Base-by-base conservation (phyloP, 164 flowering plant genomes). In the Aristolochia californica region DNA sequence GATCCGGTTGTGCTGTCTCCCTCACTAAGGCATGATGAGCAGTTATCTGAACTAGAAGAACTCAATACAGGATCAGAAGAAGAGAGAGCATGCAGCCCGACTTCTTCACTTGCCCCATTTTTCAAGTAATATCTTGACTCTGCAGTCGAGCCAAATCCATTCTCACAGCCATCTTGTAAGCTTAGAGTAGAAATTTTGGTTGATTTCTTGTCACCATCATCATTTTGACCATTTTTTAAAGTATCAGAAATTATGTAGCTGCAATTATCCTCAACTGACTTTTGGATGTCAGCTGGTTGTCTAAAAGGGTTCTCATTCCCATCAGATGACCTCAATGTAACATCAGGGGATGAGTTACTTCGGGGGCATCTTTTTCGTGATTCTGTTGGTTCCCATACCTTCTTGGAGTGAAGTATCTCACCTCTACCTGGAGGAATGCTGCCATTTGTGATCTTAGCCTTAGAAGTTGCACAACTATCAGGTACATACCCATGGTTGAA, bases 331-430 rank as follows among this genome's bases (percentile, higher is more conserved):
- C 45, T 54, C 66, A 69, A 62, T 11, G 84, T 77, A 63, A 84
- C 67, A 64, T 84, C 88, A 57, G 84, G 75, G 47, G 84, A 88
- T 24, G 88, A 82, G 68, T 73, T 83, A 75, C 88, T 78, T 18
- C 76, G 71, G 8, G 83, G 68, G 65, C 74, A 82, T 57, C 74
- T 83, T 67, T 75, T 83, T 60, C 74, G 75, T 52, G 81, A 70
- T 58, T 87, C 91, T 66, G 76, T 50, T 20, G 95, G 95, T 73
- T 87, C 97, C 98, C 95, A 88, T 34, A 86, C 91, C 76, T 86
- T 78, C 83, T 78, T 86, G 9, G 72, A 59, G 62, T 71, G 72
- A 54, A 62, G 62, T 15, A 64, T 24, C 63, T 78, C 87, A 24
- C 55, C 60, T 65, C 79, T 71, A 52, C 64, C 61, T 60, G 66